These are phyloP conservation scores for Paramecium caudatum DNA, from an alignment of 73 alveolate species.

Conservation along the genomic window DNA sequence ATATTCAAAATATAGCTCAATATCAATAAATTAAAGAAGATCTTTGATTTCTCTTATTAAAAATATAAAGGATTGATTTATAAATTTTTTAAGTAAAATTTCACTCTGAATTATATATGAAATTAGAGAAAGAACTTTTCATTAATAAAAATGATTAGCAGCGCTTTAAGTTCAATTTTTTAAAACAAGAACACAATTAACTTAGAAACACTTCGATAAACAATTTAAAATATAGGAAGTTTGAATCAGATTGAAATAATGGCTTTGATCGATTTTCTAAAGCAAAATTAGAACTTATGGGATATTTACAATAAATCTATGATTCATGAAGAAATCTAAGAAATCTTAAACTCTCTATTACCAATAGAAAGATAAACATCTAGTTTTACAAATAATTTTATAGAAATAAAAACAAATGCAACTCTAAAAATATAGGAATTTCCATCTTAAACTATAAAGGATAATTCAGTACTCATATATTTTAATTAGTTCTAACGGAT, in stretches of 20 bases:
- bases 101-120: no score
- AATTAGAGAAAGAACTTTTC: no score
- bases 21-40: no score
- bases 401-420: slow-evolving; percentile 14
- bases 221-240: neutral
- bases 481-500: neutral
- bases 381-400: neutral
- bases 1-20: no score
- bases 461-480: neutral
- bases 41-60: no score
- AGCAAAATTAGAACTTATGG: neutral
- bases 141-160: neutral
- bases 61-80: no score
- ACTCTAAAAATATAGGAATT: neutral
- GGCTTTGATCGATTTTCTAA: neutral
- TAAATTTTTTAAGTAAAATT: no score
- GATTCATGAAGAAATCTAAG: neutral
- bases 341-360: neutral
- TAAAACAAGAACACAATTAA: neutral
- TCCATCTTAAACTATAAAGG: neutral
- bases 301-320: neutral
- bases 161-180: neutral
- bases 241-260: neutral
- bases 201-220: neutral
- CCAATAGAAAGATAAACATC: neutral